Percentiles rank a stretch among this genome's conserved stretches.
These are phyloP conservation scores for Diaporthe eres DNA, from an alignment of 2,329 filamentous ascomycete species.

Conservation along the genomic window DNA sequence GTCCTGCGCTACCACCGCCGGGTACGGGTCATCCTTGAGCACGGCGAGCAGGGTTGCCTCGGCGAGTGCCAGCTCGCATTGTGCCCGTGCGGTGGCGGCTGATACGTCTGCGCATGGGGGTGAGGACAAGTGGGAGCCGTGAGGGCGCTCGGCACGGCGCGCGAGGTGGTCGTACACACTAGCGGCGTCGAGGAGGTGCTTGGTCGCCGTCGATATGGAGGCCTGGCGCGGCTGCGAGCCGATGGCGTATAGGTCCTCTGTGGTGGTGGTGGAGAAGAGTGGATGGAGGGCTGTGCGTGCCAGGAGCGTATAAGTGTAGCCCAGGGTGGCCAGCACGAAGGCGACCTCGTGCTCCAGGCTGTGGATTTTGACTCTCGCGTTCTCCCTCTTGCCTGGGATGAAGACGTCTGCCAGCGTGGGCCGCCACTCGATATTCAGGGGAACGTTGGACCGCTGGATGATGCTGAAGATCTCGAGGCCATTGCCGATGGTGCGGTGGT, in stretches of 20 bases:
- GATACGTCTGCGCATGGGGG: slow-evolving; percentile 67
- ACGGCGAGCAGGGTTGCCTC: slow-evolving; percentile 93
- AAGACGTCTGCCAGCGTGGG: slow-evolving; percentile 79
- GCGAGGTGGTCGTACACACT: slow-evolving; percentile 82
- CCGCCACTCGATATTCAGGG: slow-evolving; percentile 84
- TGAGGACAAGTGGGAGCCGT: slow-evolving; percentile 43
- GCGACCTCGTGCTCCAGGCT: slow-evolving; percentile 87
- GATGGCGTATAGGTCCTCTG: slow-evolving; percentile 60
- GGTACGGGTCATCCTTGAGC: slow-evolving; percentile 94
- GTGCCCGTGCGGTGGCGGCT: slow-evolving; percentile 66
- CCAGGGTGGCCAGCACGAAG: slow-evolving; percentile 84
- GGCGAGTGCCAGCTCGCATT: slow-evolving; percentile 79
- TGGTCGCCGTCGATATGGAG: slow-evolving; percentile 81
- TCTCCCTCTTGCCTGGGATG: slow-evolving; percentile 72
- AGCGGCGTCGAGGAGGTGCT: slow-evolving; percentile 82
- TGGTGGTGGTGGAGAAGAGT: slow-evolving; percentile 75
- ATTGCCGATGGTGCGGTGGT: slow-evolving; percentile 58
- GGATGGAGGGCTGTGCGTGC: slow-evolving; percentile 81
- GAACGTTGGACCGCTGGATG: slow-evolving; percentile 64
- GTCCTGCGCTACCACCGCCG: slow-evolving; percentile 83
- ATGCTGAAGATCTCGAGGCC: slow-evolving; percentile 76
- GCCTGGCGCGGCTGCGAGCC: slow-evolving; percentile 76
- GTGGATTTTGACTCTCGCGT: slow-evolving; percentile 76
- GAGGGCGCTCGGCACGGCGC: slow-evolving; percentile 62
- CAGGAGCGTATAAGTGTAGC: slow-evolving; percentile 79